These are phyloP conservation scores for Leishmania guyanensis DNA, from an alignment of 208 protist genomes.

Conservation along the genomic window DNA sequence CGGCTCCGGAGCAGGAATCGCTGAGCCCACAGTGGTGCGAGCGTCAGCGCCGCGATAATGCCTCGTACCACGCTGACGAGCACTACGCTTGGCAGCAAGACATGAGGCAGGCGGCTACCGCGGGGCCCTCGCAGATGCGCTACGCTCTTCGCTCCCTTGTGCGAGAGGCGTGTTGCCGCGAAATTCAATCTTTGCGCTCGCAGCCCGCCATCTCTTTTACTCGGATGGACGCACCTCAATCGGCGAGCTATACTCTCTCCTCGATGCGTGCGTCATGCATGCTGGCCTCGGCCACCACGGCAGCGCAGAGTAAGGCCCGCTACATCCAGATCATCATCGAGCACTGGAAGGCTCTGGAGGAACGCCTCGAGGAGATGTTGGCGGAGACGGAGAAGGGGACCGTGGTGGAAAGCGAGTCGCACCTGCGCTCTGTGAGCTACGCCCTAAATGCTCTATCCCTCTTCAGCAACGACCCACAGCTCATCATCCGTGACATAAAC, in stretches of 20 bases:
- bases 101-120: conserved; percentile 20
- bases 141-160: conserved; percentile 41
- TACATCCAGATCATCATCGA: conserved; percentile 26
- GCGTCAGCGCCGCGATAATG: conserved; percentile 25
- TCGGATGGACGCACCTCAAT: conserved; percentile 20
- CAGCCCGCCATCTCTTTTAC: conserved; percentile 30
- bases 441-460: conserved; percentile 35
- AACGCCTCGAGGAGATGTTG: conserved; percentile 35
- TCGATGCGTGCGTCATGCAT: conserved; percentile 30
- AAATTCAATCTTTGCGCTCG: conserved; percentile 35
- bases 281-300: conserved; percentile 30
- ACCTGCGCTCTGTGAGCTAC: conserved; percentile 29
- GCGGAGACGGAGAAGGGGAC: conserved; percentile 21
- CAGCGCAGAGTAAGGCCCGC: conserved; percentile 31
- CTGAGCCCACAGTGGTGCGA: conserved; percentile 24
- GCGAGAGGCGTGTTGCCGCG: conserved; percentile 40
- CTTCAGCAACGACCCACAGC: conserved; percentile 35
- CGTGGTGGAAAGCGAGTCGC: conserved; percentile 10
- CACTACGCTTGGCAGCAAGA: conserved; percentile 35
- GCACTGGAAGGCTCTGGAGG: conserved; percentile 42
- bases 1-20: conserved; percentile 1
- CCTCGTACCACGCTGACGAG: conserved; percentile 17
- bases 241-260: conserved; percentile 17
- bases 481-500: conserved; percentile 45
- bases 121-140: conserved; percentile 29